These are phyloP conservation scores for Myxozyma geophila DNA, from an alignment of 805 yeast genomes.

Conservation along the genomic window DNA sequence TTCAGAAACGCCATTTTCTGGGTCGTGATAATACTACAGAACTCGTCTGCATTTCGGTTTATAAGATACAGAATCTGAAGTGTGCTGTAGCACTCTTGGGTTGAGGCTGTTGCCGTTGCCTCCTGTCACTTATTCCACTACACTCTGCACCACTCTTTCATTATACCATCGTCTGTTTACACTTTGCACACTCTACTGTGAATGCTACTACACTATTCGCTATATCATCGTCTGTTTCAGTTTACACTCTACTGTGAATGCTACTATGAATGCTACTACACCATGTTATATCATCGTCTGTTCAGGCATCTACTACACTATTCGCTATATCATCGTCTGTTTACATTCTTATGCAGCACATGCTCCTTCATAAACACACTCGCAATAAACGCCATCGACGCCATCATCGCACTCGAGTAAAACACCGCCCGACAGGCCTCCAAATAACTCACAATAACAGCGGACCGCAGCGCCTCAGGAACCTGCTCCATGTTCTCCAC, in stretches of 20 bases:
- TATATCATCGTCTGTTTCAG: conserved; percentile 6
- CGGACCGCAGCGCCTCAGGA: conserved; percentile 16
- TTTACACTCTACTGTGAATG: no score
- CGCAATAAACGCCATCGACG: conserved; percentile 18
- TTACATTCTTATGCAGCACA: conserved; percentile 25
- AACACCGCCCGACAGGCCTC: conserved; percentile 33
- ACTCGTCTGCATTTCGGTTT: no score
- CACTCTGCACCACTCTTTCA: no score
- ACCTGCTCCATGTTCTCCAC: conserved; percentile 20
- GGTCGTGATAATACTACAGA: no score
- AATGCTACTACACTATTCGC: background rate
- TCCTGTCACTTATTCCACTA: no score
- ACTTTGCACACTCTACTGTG: no score
- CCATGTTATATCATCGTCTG: background rate
- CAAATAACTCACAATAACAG: conserved; percentile 24
- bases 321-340: background rate
- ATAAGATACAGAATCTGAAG: no score
- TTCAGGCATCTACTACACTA: background rate
- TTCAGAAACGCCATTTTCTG: no score
- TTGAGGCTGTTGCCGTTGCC: no score
- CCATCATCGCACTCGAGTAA: conserved; percentile 19
- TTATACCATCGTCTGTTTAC: no score
- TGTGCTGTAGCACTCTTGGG: no score
- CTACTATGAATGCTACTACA: background rate
- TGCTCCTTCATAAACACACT: conserved; percentile 32